A percentile compares a stretch with the other conserved stretches of the same genome.
Evolutionary conservation across 2,329 filamentous ascomycete genomes (phyloP).

Genomic region (Neoascochyta sp.): DNA sequence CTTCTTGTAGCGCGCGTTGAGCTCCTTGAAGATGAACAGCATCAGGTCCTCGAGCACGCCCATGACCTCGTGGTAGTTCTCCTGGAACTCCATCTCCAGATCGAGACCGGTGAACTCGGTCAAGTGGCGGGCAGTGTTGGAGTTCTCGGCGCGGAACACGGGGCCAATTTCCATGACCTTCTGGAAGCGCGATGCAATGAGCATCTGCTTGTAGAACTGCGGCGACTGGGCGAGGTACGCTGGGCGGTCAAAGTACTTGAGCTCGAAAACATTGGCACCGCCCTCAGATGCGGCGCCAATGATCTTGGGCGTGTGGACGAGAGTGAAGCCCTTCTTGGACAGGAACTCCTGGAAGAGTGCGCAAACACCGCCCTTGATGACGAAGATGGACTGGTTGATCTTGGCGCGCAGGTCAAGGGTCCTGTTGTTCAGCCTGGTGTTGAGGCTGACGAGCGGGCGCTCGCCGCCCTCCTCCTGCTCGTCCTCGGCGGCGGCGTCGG

Average conservation of each 20-base stretch:
- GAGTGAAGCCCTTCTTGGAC: conserved; percentile 67
- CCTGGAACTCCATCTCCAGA: conserved; percentile 84
- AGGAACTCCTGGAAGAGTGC: conserved; percentile 78
- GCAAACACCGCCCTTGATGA: conserved; percentile 62
- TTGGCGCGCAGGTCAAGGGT: conserved; percentile 89
- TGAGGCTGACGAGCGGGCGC: conserved; percentile 71
- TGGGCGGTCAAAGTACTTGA: conserved; percentile 83
- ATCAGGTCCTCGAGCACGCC: conserved; percentile 70
- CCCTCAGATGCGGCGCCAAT: conserved; percentile 90
- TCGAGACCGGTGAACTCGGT: conserved; percentile 87
- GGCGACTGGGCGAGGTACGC: conserved; percentile 78
- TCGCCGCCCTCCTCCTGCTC: conserved; percentile 53
- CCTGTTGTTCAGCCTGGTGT: conserved; percentile 84
- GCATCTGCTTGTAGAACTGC: conserved; percentile 84
- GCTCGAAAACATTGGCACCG: conserved; percentile 83
- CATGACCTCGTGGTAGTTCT: conserved; percentile 72
- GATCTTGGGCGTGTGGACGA: conserved; percentile 86
- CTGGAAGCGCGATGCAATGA: conserved; percentile 75
- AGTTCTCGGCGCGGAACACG: conserved; percentile 83
- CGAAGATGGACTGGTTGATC: conserved; percentile 84
- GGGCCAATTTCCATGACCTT: conserved; percentile 75
- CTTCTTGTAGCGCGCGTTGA: conserved; percentile 62
- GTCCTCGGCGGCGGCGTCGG: conserved; percentile 46
- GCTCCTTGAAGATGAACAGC: conserved; percentile 73
- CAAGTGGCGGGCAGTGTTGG: conserved; percentile 79